phyloP scores from a whole-genome alignment of 176 grass and related monocot genomes.

The Ampelocalamus luodianensis region DNA sequence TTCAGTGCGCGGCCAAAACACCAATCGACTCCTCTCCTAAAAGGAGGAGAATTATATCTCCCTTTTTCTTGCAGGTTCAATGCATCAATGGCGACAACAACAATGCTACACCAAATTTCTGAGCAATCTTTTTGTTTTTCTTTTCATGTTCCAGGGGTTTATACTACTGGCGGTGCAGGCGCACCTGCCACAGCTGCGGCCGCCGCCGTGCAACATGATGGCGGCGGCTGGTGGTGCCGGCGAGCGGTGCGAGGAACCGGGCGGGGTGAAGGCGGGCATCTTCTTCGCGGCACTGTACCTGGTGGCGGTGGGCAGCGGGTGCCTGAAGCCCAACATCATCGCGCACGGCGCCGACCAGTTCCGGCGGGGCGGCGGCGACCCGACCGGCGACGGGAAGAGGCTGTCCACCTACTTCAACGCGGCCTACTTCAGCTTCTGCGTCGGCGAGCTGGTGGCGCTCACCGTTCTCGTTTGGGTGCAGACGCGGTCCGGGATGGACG shows the following conservation, averaged over 20 bases:
- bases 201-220: constrained; percentile 79
- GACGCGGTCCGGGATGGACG: constrained; percentile 79
- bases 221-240: constrained; percentile 9
- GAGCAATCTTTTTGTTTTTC: background rate
- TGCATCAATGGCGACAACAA: constrained; percentile 26
- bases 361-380: constrained; percentile 28
- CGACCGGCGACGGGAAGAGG: constrained; percentile 34
- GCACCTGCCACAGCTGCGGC: constrained; percentile 79
- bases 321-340: constrained; percentile 92
- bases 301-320: constrained; percentile 84
- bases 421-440: constrained; percentile 93
- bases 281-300: constrained; percentile 89
- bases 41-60: background rate
- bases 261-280: constrained; percentile 62
- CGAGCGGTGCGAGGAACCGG: constrained; percentile 53
- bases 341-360: constrained; percentile 85
- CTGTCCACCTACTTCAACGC: constrained; percentile 91
- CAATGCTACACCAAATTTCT: constrained; percentile 13
- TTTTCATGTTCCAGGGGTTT: constrained; percentile 59
- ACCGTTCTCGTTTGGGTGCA: constrained; percentile 88
- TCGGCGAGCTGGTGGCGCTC: constrained; percentile 83
- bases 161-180: constrained; percentile 78
- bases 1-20: constrained; percentile 47
- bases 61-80: background rate
- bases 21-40: constrained; percentile 24